A percentile compares a stretch with the other conserved stretches of the same genome.
phyloP scores from a whole-genome alignment of 2,329 filamentous ascomycete species.

The Purpureocillium lavendulum region DNA sequence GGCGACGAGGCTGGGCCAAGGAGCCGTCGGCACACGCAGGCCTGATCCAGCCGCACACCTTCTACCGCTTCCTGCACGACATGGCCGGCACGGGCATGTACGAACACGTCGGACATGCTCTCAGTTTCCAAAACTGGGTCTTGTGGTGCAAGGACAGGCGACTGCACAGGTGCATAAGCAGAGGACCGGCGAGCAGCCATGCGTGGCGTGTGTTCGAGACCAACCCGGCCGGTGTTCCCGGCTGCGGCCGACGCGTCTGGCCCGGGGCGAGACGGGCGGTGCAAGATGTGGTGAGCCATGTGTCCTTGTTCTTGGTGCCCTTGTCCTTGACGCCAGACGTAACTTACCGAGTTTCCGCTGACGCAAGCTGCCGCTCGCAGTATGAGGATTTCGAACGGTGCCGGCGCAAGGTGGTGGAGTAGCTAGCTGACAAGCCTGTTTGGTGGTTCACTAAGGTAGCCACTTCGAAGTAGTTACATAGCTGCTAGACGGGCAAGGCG shows the following conservation, averaged over 20 bases:
- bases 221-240: slow-evolving; percentile 12
- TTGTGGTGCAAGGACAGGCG: slow-evolving; percentile 15
- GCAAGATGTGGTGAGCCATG: slow-evolving; percentile 11
- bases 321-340: too few species aligned
- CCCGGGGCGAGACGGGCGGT: slow-evolving; percentile 10
- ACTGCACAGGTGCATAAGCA: slow-evolving; percentile 13
- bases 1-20: slow-evolving; percentile 11
- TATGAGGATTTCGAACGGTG: too few species aligned
- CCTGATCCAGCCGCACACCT: slow-evolving; percentile 10
- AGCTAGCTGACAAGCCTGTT: too few species aligned
- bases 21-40: slow-evolving; percentile 11
- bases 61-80: slow-evolving; percentile 15
- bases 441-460: too few species aligned
- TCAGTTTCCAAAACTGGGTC: slow-evolving; percentile 10
- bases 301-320: too few species aligned
- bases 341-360: too few species aligned
- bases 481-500: too few species aligned
- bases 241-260: slow-evolving; percentile 14
- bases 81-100: too few species aligned
- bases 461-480: too few species aligned
- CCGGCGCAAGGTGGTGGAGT: too few species aligned
- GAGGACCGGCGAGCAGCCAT: slow-evolving; percentile 14
- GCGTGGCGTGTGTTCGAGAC: slow-evolving; percentile 16
- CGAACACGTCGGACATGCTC: slow-evolving; percentile 12
- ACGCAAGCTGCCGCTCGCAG: too few species aligned